phyloP scores from a whole-genome alignment of 371 early-diverging fungal genomes.

The Chytridium lagenaria region DNA sequence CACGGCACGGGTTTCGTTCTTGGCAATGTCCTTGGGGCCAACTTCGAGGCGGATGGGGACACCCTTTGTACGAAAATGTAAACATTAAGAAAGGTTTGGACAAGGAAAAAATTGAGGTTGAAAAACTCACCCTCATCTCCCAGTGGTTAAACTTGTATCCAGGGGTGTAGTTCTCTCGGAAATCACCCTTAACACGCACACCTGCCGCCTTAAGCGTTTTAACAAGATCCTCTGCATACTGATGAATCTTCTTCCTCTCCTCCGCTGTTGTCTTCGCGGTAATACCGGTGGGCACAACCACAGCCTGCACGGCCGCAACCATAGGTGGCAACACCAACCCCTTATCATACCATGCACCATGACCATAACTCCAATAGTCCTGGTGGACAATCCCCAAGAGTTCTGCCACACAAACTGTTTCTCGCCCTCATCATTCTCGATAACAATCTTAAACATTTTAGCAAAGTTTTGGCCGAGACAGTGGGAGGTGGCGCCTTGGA shows the following conservation, averaged over 20 bases:
- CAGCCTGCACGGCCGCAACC: constrained; percentile 91
- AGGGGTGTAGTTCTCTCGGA: constrained; percentile 91
- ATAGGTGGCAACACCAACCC: constrained; percentile 99
- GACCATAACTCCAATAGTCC: constrained; percentile 99
- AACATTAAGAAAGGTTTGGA: too few species aligned
- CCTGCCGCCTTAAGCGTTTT: constrained; percentile 78
- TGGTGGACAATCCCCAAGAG: constrained; percentile 99
- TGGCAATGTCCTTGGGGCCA: constrained; percentile 96
- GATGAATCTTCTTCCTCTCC: constrained; percentile 70
- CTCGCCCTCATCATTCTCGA: constrained; percentile 74
- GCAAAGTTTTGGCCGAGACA: constrained; percentile 99
- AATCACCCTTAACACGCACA: constrained; percentile 89
- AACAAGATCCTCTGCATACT: constrained; percentile 73
- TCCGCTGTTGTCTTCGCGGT: constrained; percentile 83
- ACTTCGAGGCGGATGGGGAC: constrained; percentile 98
- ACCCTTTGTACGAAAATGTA: constrained; percentile 70
- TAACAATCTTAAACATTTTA: constrained; percentile 96
- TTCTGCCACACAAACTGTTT: constrained; percentile 96
- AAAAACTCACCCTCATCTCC: constrained; percentile 79
- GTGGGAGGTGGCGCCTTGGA: constrained; percentile 99
- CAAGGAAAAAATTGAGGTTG: neutral
- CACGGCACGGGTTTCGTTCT: constrained; percentile 80
- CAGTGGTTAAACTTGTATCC: constrained; percentile 99
- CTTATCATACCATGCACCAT: constrained; percentile 99
- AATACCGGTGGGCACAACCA: constrained; percentile 97